Evolutionary conservation across 441 rosid genomes (phyloP).

Genomic region (Euphorbia schlechtendalii): DNA sequence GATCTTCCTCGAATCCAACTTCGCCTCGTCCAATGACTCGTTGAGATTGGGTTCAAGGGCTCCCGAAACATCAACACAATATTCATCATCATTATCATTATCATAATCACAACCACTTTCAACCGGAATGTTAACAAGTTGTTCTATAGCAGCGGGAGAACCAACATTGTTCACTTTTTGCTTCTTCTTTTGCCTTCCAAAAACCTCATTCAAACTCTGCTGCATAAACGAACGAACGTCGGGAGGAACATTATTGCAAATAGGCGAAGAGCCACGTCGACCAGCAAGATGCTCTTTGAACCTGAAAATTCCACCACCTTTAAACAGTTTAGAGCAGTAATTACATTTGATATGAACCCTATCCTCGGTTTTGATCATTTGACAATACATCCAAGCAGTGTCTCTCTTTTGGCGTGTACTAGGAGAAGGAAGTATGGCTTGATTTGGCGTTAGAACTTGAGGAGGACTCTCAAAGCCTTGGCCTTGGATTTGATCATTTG

Average conservation of each 20-base stretch:
- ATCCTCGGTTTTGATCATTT: slow-evolving; percentile 49
- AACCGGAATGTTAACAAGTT: slow-evolving; percentile 19
- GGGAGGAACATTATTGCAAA: slow-evolving; percentile 59
- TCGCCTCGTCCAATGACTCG: slow-evolving; percentile 27
- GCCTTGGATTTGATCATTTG: not conserved
- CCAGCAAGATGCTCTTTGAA: slow-evolving; percentile 96
- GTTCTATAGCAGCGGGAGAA: slow-evolving; percentile 31
- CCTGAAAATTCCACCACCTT: slow-evolving; percentile 96
- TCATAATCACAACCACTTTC: slow-evolving; percentile 28
- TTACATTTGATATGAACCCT: slow-evolving; percentile 65
- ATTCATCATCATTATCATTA: slow-evolving; percentile 27
- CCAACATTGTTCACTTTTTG: slow-evolving; percentile 27
- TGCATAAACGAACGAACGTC: slow-evolving; percentile 58
- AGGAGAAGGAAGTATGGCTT: not conserved
- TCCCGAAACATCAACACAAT: slow-evolving; percentile 22
- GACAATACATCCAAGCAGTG: slow-evolving; percentile 84
- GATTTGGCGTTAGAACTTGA: slow-evolving; percentile 21
- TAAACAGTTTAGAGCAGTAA: slow-evolving; percentile 69
- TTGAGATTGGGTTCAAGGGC: slow-evolving; percentile 27
- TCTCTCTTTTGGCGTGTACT: slow-evolving; percentile 66
- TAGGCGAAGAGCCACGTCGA: slow-evolving; percentile 72
- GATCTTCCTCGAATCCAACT: slow-evolving; percentile 43
- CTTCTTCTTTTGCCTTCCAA: slow-evolving; percentile 49
- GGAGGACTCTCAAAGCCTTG: not conserved
- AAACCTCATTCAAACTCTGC: slow-evolving; percentile 58